Evolutionary conservation across 805 yeast species (phyloP), one percentile per base, ranked within the genome.

Genomic region (Ogataea henricii): DNA sequence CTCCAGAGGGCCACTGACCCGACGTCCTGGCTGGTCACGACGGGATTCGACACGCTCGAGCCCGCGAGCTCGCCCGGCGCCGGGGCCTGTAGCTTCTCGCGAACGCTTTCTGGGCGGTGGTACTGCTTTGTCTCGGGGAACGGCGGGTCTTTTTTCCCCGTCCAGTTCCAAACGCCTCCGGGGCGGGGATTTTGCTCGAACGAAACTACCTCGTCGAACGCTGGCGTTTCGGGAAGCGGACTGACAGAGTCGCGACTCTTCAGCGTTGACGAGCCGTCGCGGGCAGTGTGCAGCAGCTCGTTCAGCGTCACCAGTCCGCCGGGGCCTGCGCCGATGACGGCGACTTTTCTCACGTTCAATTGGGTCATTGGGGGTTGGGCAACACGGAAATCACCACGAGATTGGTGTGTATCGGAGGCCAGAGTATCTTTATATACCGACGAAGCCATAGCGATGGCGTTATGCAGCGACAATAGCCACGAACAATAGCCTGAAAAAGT

Each of bases 101-200:
- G 22, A 7, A 45, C 37, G 9, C 38, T 29, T 13, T 43, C 40
- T 12, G 56, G 55, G 32, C 30, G 41, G 26, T 30, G 22, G 17
- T 25, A 33, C 22, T 46, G 22, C 16, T 30, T 43, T 8, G 46
- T 30, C 12, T 26, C 18, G 41, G 56, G 34, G 45, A 70, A 70
- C 10, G 57, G 58, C 1, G 64, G 62, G 27, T 63, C 49, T 10
- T 40, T 40, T 13, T 30, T 23, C 3, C 38, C 37, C 13, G 40
- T 41, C 56, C 77, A 83, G 60, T 81, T 77, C 96, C 96, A 89
- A 4, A 88, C 68, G 0, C 96, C 96, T 12, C 96, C 96, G 14
- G 78, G 62, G 12, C 65, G 62, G 6, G 67, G 53, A 52, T 85
- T 73, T 39, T 76, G 70, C 53, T 87, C 96, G 59, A 74, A 86